Evolutionary conservation across 345 rosid species (phyloP), one percentile per base, ranked within the genome.

Genomic region (Pugionium cornutum): DNA sequence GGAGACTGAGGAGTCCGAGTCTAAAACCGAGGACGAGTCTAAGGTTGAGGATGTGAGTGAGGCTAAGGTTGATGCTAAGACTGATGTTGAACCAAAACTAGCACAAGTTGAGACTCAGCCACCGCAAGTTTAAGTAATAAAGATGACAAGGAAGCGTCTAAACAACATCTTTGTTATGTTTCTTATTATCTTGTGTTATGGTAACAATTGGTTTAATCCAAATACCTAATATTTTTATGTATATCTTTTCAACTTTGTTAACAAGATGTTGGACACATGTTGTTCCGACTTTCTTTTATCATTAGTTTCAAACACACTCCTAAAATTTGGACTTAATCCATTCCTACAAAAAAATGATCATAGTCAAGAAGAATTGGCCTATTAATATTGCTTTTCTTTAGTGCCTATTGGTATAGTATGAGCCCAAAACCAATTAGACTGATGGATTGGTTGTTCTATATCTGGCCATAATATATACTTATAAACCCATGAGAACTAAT

Each of bases 1-100:
- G 49, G 86, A 81, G 53, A 71, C 83, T 3, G 79, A 77, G 34
- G 52, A 32, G 34, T 2, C 82, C 33, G 78, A 62, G 59, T 51
- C 72, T 1, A 77, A 81, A 67, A 7, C 78, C 1, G 58, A 68
- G 44, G 18, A 9, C 28, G 67, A 59, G 36, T 11, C 75, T 18
- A 55, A 55, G 45, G 39, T 27, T 4, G 69, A 44, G 44, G 5
- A 46, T 5, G 52, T 56, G 61, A 41, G 41, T 29, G 70, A 64
- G 41, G 56, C 33, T 37, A 53, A 70, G 68, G 55, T 69, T 53
- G 75, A 62, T 60, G 69, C 64, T 39, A 64, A 56, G 58, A 46
- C 52, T 48, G 69, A 39, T 51, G 70, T 50, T 57, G 66, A 64
- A 42, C 58, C 70, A 41, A 72, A 72, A 62, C 28, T 50, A 11